phyloP scores from a whole-genome alignment of 805 yeast genomes.

The Kuraishia piskuri region DNA sequence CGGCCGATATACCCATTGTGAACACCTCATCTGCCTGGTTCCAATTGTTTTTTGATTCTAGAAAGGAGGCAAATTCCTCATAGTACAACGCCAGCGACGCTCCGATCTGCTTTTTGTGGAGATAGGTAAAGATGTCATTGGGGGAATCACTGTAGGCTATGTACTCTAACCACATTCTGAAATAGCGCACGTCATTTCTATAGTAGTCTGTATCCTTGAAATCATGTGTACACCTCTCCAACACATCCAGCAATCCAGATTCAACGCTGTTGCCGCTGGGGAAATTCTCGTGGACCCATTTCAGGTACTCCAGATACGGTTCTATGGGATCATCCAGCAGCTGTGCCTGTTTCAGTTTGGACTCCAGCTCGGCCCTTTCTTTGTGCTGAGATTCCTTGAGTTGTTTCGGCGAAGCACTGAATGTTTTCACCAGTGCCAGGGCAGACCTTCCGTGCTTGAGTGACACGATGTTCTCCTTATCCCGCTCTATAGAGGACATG shows the following conservation, averaged over 20 bases:
- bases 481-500: constrained; percentile 36
- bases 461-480: constrained; percentile 74
- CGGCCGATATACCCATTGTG: constrained; percentile 43
- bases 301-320: constrained; percentile 60
- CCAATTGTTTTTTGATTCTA: constrained; percentile 41
- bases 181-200: constrained; percentile 74
- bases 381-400: constrained; percentile 7
- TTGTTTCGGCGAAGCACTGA: constrained; percentile 18
- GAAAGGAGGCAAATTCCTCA: constrained; percentile 64
- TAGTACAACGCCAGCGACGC: constrained; percentile 57
- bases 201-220: constrained; percentile 61
- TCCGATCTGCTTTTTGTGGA: constrained; percentile 70
- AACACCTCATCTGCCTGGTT: constrained; percentile 54
- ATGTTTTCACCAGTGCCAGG: constrained; percentile 36
- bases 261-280: constrained; percentile 56
- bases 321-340: constrained; percentile 81
- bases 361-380: constrained; percentile 42
- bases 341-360: constrained; percentile 36
- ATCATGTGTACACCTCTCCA: constrained; percentile 65
- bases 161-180: constrained; percentile 76
- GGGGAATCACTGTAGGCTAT: constrained; percentile 62
- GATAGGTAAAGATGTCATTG: constrained; percentile 58
- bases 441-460: constrained; percentile 64
- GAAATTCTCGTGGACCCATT: constrained; percentile 58
- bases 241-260: constrained; percentile 53